phyloP scores from a whole-genome alignment of 2,329 filamentous ascomycete species.

The Talaromyces verruculosus region DNA sequence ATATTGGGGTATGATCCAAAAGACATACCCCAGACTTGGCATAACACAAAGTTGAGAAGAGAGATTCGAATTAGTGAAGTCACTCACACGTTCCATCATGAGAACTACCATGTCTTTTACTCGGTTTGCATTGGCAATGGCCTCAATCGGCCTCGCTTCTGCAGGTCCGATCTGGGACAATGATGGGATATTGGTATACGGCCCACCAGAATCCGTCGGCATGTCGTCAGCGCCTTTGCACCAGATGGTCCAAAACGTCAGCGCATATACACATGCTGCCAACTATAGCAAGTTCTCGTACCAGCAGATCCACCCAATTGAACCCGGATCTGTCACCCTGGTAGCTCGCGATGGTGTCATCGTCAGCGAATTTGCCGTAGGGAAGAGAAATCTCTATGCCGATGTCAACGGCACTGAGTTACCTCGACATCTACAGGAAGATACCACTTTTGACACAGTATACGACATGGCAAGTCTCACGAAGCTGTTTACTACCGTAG shows the following conservation, averaged over 20 bases:
- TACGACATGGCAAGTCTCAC: conserved; percentile 44
- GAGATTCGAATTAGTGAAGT: not conserved
- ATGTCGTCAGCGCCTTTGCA: conserved; percentile 6
- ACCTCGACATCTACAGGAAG: conserved; percentile 28
- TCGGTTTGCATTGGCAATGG: not conserved
- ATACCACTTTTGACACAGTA: conserved; percentile 36
- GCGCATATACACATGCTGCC: conserved; percentile 21
- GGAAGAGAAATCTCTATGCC: conserved; percentile 28
- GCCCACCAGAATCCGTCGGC: conserved; percentile 18
- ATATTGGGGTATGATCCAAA: not conserved
- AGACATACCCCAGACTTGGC: not conserved
- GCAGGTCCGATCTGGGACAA: not conserved
- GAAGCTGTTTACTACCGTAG: conserved; percentile 41
- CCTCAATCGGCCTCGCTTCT: conserved; percentile 11
- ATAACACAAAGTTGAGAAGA: not conserved
- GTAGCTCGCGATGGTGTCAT: conserved; percentile 26
- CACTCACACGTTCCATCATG: not conserved
- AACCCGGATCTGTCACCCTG: conserved; percentile 25
- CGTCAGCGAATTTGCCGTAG: conserved; percentile 28
- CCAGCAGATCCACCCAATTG: conserved; percentile 24
- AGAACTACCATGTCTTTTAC: not conserved
- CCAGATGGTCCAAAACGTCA: conserved; percentile 18
- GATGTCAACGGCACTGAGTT: conserved; percentile 34
- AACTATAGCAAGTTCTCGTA: conserved; percentile 26
- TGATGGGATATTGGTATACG: conserved; percentile 6